Evolutionary conservation across 2,329 filamentous ascomycete genomes (phyloP).

Genomic region (Cercospora sojina): DNA sequence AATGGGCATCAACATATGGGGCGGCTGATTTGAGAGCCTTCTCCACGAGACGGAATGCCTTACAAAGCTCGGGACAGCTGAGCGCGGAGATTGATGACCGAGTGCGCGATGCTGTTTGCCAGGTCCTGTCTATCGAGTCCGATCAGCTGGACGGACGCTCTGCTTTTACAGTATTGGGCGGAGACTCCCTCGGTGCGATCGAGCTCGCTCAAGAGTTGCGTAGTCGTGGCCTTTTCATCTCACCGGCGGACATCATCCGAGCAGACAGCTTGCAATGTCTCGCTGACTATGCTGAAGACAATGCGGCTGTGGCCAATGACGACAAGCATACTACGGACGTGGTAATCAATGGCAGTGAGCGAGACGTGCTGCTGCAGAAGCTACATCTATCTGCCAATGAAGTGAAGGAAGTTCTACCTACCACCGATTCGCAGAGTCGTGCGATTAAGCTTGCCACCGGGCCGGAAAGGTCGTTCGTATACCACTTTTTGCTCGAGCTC

Average conservation of each 20-base stretch:
- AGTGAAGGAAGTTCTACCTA: neutral
- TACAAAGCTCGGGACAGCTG: too few species aligned
- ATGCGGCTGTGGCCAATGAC: neutral
- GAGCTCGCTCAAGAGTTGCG: neutral
- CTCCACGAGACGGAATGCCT: neutral
- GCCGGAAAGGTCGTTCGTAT: neutral
- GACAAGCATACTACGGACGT: neutral
- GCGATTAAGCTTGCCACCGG: neutral
- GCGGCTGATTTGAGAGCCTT: neutral
- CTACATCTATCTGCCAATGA: neutral
- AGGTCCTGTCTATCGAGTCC: neutral
- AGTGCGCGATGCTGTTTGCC: neutral
- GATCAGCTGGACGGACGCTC: neutral
- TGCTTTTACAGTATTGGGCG: neutral
- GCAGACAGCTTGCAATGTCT: neutral
- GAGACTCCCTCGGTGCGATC: neutral
- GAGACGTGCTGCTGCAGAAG: neutral
- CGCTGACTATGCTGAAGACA: neutral
- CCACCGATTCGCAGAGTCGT: neutral
- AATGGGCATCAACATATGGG: neutral
- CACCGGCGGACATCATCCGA: neutral
- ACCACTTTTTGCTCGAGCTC: neutral
- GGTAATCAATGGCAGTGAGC: neutral
- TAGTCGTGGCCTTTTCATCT: neutral
- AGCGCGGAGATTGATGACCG: neutral